These are phyloP conservation scores for Debaryomyces fabryi DNA, from an alignment of 1,139 yeast species.

Conservation along the genomic window DNA sequence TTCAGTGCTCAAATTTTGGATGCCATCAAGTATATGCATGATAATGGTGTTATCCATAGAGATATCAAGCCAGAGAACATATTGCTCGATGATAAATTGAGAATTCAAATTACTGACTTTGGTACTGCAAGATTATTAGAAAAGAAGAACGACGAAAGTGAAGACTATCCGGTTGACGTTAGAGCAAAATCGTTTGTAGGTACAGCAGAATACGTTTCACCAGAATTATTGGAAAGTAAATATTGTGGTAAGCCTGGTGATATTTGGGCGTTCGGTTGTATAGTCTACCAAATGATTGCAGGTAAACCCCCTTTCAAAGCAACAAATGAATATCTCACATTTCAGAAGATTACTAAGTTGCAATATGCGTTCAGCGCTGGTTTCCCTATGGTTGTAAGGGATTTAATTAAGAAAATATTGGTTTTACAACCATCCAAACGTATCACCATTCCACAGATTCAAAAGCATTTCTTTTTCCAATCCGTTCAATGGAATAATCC, in stretches of 20 bases:
- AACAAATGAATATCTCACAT: slow-evolving; percentile 71
- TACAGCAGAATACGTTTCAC: slow-evolving; percentile 82
- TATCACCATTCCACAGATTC: slow-evolving; percentile 40
- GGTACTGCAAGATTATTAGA: slow-evolving; percentile 73
- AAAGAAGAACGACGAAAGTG: slow-evolving; percentile 42
- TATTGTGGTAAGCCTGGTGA: slow-evolving; percentile 77
- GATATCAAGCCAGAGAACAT: slow-evolving; percentile 82
- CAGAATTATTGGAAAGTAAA: slow-evolving; percentile 69
- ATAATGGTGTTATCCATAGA: slow-evolving; percentile 76
- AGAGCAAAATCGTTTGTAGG: slow-evolving; percentile 77
- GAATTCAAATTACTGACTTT: slow-evolving; percentile 76
- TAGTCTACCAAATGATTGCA: slow-evolving; percentile 71
- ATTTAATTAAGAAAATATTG: slow-evolving; percentile 46
- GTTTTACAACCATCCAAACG: slow-evolving; percentile 49
- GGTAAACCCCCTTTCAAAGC: slow-evolving; percentile 85
- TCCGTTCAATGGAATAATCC: slow-evolving; percentile 66
- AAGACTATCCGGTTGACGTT: slow-evolving; percentile 50
- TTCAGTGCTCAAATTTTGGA: slow-evolving; percentile 66
- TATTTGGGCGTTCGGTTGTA: slow-evolving; percentile 84
- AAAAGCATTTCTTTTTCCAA: slow-evolving; percentile 70
- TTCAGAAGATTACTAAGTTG: slow-evolving; percentile 50
- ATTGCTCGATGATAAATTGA: slow-evolving; percentile 61
- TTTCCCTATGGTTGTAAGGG: slow-evolving; percentile 50
- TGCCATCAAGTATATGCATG: slow-evolving; percentile 70
- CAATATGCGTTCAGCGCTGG: slow-evolving; percentile 68